Conservation (phyloP, 2,329 filamentous ascomycete genomes). For the Talaromyces sp. region DNA sequence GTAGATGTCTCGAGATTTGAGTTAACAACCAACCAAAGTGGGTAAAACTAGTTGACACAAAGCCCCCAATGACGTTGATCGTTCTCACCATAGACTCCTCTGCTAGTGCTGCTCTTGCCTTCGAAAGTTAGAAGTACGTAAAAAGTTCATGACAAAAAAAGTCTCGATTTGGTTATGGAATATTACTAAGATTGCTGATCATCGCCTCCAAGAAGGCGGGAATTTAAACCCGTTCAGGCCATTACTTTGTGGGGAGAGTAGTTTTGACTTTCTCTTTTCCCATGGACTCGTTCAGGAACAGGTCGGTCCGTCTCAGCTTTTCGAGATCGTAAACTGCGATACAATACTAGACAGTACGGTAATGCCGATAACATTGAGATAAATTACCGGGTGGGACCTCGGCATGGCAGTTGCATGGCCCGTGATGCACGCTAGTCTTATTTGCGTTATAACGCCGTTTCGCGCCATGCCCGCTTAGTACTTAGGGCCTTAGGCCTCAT, state of each 20-base stretch:
- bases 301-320: background rate
- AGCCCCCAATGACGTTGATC: background rate
- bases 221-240: background rate
- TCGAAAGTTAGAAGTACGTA: background rate
- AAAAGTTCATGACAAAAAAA: background rate
- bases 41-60: background rate
- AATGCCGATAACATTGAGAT: background rate
- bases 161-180: background rate
- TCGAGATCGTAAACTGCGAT: background rate
- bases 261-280: background rate
- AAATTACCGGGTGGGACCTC: background rate
- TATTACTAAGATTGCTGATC: background rate
- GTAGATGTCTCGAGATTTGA: background rate
- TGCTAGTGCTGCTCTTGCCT: background rate
- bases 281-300: background rate
- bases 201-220: background rate
- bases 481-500: background rate
- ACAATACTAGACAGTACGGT: background rate
- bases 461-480: background rate
- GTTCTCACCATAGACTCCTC: background rate
- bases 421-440: constrained; percentile 4
- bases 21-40: background rate
- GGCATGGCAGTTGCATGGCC: constrained; percentile 5
- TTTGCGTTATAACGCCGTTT: constrained; percentile 7
- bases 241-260: constrained; percentile 2